These are phyloP conservation scores for Bryopsis sp. DNA, from an alignment of 139 green algal genomes.

Conservation along the genomic window DNA sequence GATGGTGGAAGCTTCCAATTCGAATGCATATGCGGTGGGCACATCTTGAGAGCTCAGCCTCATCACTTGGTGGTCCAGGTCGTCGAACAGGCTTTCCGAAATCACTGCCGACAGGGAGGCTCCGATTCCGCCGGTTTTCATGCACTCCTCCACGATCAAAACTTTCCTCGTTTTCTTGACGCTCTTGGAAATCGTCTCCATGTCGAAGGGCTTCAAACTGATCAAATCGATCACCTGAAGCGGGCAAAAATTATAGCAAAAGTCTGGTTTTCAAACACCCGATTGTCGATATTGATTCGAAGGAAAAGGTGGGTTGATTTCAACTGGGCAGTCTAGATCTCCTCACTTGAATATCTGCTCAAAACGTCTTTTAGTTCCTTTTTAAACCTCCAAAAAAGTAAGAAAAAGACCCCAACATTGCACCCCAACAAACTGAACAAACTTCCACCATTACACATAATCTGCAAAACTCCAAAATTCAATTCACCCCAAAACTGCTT, in stretches of 20 bases:
- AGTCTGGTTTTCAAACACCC: constrained; percentile 1
- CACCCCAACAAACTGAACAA: too few relatives aligned
- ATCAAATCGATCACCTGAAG: constrained; percentile 90
- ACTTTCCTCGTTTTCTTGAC: constrained; percentile 79
- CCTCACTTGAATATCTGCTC: too few relatives aligned
- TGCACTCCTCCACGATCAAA: constrained; percentile 97
- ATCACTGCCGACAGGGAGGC: constrained; percentile 90
- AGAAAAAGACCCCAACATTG: too few relatives aligned
- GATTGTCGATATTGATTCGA: not conserved
- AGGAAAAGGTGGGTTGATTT: not conserved
- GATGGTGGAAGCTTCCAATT: constrained; percentile 90
- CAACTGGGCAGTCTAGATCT: too few relatives aligned
- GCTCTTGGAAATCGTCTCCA: constrained; percentile 81
- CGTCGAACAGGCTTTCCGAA: constrained; percentile 83
- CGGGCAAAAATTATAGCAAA: not conserved
- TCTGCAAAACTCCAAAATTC: too few relatives aligned
- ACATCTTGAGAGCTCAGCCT: constrained; percentile 82
- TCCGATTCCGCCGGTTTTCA: constrained; percentile 90
- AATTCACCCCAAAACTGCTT: too few relatives aligned
- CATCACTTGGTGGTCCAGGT: constrained; percentile 87
- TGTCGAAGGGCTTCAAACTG: constrained; percentile 94
- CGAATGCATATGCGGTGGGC: constrained; percentile 85
- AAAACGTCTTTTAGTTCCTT: too few relatives aligned
- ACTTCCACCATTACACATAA: too few relatives aligned
- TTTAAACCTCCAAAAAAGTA: too few relatives aligned